Evolutionary conservation across 768 basidiomycete species (phyloP), one percentile per base, ranked within the genome.

Genomic region (Udeniomyces megalosporus): DNA sequence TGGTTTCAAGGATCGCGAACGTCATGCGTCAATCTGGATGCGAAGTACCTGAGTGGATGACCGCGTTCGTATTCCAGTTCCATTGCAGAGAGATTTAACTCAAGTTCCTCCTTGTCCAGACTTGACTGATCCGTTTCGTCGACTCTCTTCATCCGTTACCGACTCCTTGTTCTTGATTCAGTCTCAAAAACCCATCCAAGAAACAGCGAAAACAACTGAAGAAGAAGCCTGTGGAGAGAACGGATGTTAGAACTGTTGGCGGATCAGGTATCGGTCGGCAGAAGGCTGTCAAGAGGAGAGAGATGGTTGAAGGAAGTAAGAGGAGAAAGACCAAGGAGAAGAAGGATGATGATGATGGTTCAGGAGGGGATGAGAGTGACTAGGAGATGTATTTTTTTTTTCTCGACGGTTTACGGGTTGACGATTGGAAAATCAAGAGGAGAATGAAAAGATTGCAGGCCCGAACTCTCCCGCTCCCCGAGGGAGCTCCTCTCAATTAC

Each of bases 1-100:
- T 52, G 50, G 17, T 24, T 26, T 31, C 31, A 66, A 93, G 89
- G 52, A 87, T 97, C 71, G 93, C 92, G 55, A 96, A 96, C 71
- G 88, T 97, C n/a, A 80, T 97, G 64, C 77, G 87, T 24, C 85
- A 91, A 70, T 92, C 91, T 0, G 92, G 93, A 3, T 93, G 86
- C 62, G 74, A 79, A 2, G 91, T 95, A 0, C 88, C 92, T 1
- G 87, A 90, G 26, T 99, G 91, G 88, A 96, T 97, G 66, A 72
- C 86, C n/a, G 85, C 86, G 62, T 58, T 20, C 51, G 60, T 61
- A n/a, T n/a, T n/a, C n/a, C n/a, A n/a, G n/a, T n/a, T n/a, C n/a
- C n/a, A n/a, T n/a, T n/a, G n/a, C n/a, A n/a, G n/a, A n/a, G n/a
- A n/a, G n/a, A n/a, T n/a, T n/a, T n/a, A n/a, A n/a, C n/a, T n/a